Evolutionary conservation across 306 rosid genomes (phyloP).

Genomic region (Vigna radiata): DNA sequence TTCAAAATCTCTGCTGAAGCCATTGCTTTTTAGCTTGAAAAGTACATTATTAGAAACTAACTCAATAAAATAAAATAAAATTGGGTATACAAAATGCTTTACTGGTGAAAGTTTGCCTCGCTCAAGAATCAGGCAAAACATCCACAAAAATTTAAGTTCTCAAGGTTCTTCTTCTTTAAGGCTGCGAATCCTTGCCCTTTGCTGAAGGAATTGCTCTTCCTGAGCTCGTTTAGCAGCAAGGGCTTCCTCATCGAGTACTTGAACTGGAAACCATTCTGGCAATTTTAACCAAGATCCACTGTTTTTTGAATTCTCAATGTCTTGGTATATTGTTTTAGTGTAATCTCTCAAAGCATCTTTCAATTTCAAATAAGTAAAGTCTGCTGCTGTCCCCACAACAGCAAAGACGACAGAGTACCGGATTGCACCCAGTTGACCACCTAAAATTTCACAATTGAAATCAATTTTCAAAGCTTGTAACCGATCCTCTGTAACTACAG

Average conservation of each 20-base stretch:
- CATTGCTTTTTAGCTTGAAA: slow-evolving; percentile 38
- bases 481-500: background rate
- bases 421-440: slow-evolving; percentile 80
- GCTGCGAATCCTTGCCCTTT: slow-evolving; percentile 62
- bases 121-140: slow-evolving; percentile 3
- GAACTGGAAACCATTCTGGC: slow-evolving; percentile 95
- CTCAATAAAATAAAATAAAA: slow-evolving; percentile 7
- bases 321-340: slow-evolving; percentile 51
- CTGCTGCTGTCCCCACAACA: slow-evolving; percentile 72
- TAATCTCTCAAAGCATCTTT: slow-evolving; percentile 55
- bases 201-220: slow-evolving; percentile 69
- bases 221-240: slow-evolving; percentile 76
- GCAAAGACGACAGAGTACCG: slow-evolving; percentile 74
- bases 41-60: slow-evolving; percentile 36
- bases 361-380: slow-evolving; percentile 58
- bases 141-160: slow-evolving; percentile 33
- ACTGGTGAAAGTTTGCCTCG: background rate
- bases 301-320: slow-evolving; percentile 45
- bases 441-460: slow-evolving; percentile 52
- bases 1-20: slow-evolving; percentile 48
- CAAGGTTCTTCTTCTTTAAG: slow-evolving; percentile 71
- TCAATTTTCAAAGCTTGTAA: background rate
- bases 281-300: slow-evolving; percentile 62
- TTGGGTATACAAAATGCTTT: slow-evolving; percentile 33
- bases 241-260: slow-evolving; percentile 83